phyloP scores from a whole-genome alignment of 768 basidiomycete species.

The Tricholoma matsutake region DNA sequence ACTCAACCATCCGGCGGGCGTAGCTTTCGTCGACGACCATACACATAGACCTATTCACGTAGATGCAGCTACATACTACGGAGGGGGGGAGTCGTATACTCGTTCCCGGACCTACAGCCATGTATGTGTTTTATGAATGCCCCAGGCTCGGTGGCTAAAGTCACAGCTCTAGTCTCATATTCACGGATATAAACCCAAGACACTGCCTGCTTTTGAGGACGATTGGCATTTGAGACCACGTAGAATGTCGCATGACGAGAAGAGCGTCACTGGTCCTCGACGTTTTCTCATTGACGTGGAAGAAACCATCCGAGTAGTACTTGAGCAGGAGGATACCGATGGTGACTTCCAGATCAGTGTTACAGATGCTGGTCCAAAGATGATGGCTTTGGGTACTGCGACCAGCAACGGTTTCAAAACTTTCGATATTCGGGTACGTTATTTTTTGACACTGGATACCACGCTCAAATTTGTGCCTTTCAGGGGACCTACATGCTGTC shows the following conservation, averaged over 20 bases:
- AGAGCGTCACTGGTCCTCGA: conserved; percentile 71
- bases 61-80: conserved; percentile 83
- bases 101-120: conserved; percentile 87
- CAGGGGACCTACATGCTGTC: conserved; percentile 99
- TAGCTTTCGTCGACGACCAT: conserved; percentile 65
- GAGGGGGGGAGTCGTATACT: conserved; percentile 71
- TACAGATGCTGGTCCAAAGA: conserved; percentile 94
- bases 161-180: conserved; percentile 52
- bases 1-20: conserved; percentile 59
- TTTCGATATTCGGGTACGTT: conserved; percentile 85
- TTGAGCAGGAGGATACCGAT: conserved; percentile 98
- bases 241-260: conserved; percentile 92
- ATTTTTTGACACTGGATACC: not conserved
- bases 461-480: conserved; percentile 10
- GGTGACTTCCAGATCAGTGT: conserved; percentile 96
- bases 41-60: conserved; percentile 46
- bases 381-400: conserved; percentile 93
- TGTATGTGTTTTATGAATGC: conserved; percentile 42
- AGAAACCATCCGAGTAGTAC: conserved; percentile 92
- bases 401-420: conserved; percentile 98
- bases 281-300: conserved; percentile 97
- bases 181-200: conserved; percentile 71
- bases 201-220: conserved; percentile 69
- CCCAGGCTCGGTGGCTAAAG: conserved; percentile 3
- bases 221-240: conserved; percentile 72